Evolutionary conservation across 257 asterid species (phyloP).

Genomic region (Scutellaria minor): DNA sequence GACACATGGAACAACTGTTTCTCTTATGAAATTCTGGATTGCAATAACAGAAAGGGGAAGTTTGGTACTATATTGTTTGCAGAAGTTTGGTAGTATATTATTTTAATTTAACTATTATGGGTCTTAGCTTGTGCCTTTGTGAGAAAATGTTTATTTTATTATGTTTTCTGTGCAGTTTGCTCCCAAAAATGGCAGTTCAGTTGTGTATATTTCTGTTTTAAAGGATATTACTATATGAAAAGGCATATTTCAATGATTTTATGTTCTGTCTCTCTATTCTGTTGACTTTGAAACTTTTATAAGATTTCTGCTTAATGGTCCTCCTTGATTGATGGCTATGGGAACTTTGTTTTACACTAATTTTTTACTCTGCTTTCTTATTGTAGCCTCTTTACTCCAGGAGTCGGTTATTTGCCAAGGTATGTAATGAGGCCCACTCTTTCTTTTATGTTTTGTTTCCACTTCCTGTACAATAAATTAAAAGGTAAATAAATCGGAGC

Average conservation of each 20-base stretch:
- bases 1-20: neutral
- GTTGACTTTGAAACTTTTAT: constrained; percentile 11
- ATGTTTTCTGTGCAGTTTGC: neutral
- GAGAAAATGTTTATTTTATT: neutral
- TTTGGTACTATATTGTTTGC: neutral
- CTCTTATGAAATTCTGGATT: neutral
- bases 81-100: neutral
- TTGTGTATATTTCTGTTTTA: neutral
- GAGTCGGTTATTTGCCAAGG: constrained; percentile 88
- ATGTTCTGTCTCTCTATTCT: neutral
- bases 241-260: neutral
- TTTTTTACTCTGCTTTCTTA: constrained; percentile 33
- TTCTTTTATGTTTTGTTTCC: neutral
- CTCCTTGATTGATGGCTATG: constrained; percentile 4
- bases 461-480: neutral
- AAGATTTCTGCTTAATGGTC: constrained; percentile 1
- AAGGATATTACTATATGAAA: constrained; percentile 10
- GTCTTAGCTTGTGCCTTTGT: neutral
- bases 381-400: constrained; percentile 84
- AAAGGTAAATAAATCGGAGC: neutral
- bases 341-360: constrained; percentile 13
- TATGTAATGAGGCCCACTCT: constrained; percentile 40
- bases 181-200: neutral
- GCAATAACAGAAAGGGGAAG: neutral
- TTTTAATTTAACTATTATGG: neutral